Base-by-base conservation (phyloP, 1,284 basidiomycete species). In the Ceratobasidium papillatum region DNA sequence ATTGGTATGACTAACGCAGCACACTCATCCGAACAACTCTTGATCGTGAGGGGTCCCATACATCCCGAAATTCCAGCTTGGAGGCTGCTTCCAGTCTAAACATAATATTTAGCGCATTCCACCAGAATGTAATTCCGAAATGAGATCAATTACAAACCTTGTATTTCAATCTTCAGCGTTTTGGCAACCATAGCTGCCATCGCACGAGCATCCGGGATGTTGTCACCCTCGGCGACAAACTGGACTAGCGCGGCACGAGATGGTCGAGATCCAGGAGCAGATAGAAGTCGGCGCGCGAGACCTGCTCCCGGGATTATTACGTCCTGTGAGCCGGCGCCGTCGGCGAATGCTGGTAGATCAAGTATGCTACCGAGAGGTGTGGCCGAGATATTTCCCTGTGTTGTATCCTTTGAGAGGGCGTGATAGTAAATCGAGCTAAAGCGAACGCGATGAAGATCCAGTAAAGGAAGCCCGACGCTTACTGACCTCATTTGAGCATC, bases 31-130 rank as follows among this genome's bases (percentile, higher is more conserved):
- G 75, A 91, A 93, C 75, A 93, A 81, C 25, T 87, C 86, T 79
- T 89, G 87, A 79, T 92, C 90, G 75, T 90, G 89, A 58, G 88
- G 87, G n/a, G 89, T 85, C 49, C 91, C 91, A 78, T 92, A 93
- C 58, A 92, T 82, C 8, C 91, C 91, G 75, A 87, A 84, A 75
- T 82, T 82, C 91, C 91, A 92, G 77, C 90, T 88, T 22, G 77
- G 79, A 11, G 91, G 91, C 78, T 90, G 85, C 77, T 80, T 87
- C 89, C 90, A 92, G 76, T 82, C 80, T 77, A 22, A 14, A 25
- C 25, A 30, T 47, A 25, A 27, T 25, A 63, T 47, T 19, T 14
- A 41, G 14, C 27, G 36, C 27, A 27, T 27, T 17, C 25, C 25
- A 14, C 17, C 4, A 22, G 3, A 47, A 27, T 12, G 45, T 43